These are phyloP conservation scores for Magnusiomyces clavatus DNA, from an alignment of 1,139 yeast genomes.

Conservation along the genomic window DNA sequence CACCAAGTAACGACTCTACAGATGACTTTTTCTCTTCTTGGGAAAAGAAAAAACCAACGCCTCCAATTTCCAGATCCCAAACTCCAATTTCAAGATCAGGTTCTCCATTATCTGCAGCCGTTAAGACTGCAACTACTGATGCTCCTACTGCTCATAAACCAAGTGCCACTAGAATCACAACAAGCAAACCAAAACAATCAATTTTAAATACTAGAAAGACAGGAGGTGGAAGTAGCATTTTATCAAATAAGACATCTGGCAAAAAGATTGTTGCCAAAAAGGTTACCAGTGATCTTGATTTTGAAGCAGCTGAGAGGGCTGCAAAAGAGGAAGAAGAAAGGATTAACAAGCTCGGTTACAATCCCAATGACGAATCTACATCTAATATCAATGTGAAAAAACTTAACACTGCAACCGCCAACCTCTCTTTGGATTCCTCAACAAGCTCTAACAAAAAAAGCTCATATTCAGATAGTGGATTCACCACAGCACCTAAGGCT, in stretches of 20 bases:
- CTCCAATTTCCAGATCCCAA: constrained; percentile 46
- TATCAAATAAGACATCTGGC: constrained; percentile 27
- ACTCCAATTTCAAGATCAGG: constrained; percentile 31
- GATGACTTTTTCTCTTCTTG: constrained; percentile 90
- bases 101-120: constrained; percentile 15
- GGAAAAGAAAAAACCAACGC: constrained; percentile 53
- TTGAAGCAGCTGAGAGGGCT: constrained; percentile 82
- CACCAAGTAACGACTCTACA: constrained; percentile 30
- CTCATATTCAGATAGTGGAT: constrained; percentile 1
- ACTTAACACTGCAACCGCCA: constrained; percentile 16
- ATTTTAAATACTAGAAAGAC: constrained; percentile 13
- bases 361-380: constrained; percentile 42
- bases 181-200: constrained; percentile 15
- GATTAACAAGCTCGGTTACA: constrained; percentile 63
- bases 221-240: constrained; percentile 20
- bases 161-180: constrained; percentile 21
- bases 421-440: constrained; percentile 4
- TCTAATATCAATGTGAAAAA: constrained; percentile 25
- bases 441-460: background rate
- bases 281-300: constrained; percentile 62
- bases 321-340: constrained; percentile 80
- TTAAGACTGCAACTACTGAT: background rate
- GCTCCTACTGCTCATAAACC: constrained; percentile 21
- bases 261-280: constrained; percentile 35
- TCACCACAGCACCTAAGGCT: constrained; percentile 12